Base-by-base conservation (phyloP, 2,329 filamentous ascomycete genomes). In the Calonectria crousiana region DNA sequence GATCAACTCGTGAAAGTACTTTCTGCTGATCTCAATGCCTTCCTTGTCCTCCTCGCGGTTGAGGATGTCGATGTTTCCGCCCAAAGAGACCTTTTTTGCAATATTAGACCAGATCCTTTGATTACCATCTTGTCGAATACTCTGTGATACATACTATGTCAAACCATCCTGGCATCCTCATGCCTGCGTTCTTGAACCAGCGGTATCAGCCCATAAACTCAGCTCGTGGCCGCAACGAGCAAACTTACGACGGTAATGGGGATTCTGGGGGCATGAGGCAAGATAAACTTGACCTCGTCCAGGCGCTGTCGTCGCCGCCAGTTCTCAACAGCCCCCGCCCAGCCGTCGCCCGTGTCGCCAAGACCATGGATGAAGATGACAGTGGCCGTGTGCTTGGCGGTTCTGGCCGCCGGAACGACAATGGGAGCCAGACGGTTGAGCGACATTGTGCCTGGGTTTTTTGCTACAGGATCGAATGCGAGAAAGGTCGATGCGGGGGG, bases 351-450 rank as follows among this genome's bases (percentile, higher is more conserved):
- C 36, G 89, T 93, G 83, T 98, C 97, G 76, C 97, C 97, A 49
- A 99, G 89, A 18, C 97, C 97, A 84, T 99, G 97, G 67, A 95
- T 90, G 85, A 98, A 95, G 81, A 99, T 98, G 81, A 98, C 94
- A 4, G 96, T 98, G 30, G 95, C 95, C 47, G 97, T 98, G 86
- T 98, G 97, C 82, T 92, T 92, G 83, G 91, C 94, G 11, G 8
- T 34, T 6, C 34, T 58, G 41, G 94, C 87, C 51, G 96, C 95
- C 34, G 95, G 95, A 74, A 98, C 92, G 26, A 97, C 89, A 69
- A 97, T 88, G 18, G 92, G 91, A 20, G 86, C 83, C 30, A 83
- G 53, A 67, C 78, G 78, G 52, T 69, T 76, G 41, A 71, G 53
- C 18, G 78, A 78, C 79, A 81, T 81, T 5, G 60, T 74, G 34